A percentile compares a stretch with the other conserved stretches of the same genome.
Conservation (phyloP, 345 rosid genomes). For the Corymbia maculata region DNA sequence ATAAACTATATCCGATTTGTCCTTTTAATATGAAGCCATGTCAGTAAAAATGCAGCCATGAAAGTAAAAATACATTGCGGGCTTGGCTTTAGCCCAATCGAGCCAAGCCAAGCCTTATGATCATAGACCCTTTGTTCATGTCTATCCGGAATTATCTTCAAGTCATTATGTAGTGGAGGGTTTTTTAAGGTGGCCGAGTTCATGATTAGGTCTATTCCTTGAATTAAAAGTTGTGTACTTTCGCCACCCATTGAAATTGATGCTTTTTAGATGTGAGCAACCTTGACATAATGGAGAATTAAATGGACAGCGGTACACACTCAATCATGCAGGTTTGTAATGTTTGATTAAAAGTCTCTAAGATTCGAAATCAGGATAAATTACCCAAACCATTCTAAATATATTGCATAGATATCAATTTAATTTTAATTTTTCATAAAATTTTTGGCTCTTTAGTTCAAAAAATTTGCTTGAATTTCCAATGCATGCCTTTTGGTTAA, state of each 20-base stretch:
- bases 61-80: not conserved
- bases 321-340: not conserved
- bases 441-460: accelerated
- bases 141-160: not conserved
- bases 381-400: not conserved
- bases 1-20: not conserved
- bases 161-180: not conserved
- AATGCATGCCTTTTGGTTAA: accelerated
- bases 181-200: accelerated
- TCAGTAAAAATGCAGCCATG: not conserved
- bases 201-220: not conserved
- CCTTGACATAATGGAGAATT: not conserved
- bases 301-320: not conserved
- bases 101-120: not conserved
- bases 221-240: not conserved
- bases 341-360: not conserved
- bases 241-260: not conserved
- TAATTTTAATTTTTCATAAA: accelerated
- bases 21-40: accelerated
- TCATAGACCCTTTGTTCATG: not conserved
- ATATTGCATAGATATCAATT: accelerated
- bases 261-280: not conserved
- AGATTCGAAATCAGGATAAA: not conserved
- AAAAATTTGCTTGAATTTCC: not conserved
- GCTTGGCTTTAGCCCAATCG: not conserved